Conservation (phyloP, 2,329 filamentous ascomycete species). For the Phyllosticta paracitricarpa region DNA sequence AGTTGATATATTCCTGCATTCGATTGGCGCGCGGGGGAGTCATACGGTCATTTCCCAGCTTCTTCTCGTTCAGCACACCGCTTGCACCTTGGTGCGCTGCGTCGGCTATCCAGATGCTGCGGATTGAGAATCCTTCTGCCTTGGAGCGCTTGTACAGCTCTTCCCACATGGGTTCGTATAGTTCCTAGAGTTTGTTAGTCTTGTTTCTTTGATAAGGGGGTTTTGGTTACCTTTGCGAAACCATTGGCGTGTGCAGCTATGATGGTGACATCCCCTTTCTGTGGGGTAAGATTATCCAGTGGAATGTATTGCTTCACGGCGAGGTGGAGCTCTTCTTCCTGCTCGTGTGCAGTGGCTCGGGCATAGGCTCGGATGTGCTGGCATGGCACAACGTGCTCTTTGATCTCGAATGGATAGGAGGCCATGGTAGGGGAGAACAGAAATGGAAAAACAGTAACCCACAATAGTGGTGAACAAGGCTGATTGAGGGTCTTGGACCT, state of each 20-base stretch:
- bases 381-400: constrained; percentile 60
- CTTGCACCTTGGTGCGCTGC: constrained; percentile 77
- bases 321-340: constrained; percentile 65
- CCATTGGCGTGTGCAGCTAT: constrained; percentile 84
- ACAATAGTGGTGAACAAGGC: neutral
- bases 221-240: constrained; percentile 63
- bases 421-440: constrained; percentile 39
- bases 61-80: constrained; percentile 63
- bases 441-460: neutral
- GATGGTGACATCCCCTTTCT: constrained; percentile 71
- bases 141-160: constrained; percentile 56
- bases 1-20: neutral
- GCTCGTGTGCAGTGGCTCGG: constrained; percentile 57
- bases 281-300: constrained; percentile 54
- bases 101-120: constrained; percentile 83
- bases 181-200: constrained; percentile 47
- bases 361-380: constrained; percentile 78
- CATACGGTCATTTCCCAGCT: constrained; percentile 76
- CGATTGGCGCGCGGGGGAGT: neutral
- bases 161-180: constrained; percentile 89
- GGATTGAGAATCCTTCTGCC: constrained; percentile 56
- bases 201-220: neutral
- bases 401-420: constrained; percentile 49
- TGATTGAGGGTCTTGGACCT: neutral
- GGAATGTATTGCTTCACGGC: constrained; percentile 85